These are phyloP conservation scores for Paecilomyces sp. DNA, from an alignment of 2,329 filamentous ascomycete genomes.

Conservation along the genomic window DNA sequence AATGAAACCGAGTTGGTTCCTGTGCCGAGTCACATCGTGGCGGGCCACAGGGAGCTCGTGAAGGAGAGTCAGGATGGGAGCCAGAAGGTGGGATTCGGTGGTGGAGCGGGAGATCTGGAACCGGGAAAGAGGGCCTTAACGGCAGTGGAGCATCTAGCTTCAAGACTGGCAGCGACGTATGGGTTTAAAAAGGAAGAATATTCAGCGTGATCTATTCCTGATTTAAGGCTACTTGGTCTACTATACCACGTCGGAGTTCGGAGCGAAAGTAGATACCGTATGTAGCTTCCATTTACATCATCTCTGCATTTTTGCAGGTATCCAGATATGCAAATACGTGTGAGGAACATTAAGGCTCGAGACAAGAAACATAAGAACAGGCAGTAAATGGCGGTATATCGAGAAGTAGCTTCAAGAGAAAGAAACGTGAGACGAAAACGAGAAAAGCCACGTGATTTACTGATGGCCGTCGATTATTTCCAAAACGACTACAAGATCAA, in stretches of 20 bases:
- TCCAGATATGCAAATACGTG: background rate
- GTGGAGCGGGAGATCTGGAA: slow-evolving; percentile 26
- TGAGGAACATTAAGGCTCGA: background rate
- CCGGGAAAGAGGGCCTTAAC: slow-evolving; percentile 40
- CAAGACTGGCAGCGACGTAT: slow-evolving; percentile 53
- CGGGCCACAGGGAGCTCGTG: slow-evolving; percentile 25
- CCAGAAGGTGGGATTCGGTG: slow-evolving; percentile 36
- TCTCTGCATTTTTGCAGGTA: background rate
- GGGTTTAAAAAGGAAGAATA: slow-evolving; percentile 26
- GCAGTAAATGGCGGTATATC: background rate
- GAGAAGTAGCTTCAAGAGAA: background rate
- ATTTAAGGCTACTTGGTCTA: background rate
- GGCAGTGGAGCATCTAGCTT: slow-evolving; percentile 52
- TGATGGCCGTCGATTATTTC: background rate
- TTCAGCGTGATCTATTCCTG: background rate
- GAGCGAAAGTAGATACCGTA: background rate
- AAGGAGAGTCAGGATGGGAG: slow-evolving; percentile 12
- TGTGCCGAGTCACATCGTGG: slow-evolving; percentile 48
- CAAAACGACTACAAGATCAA: slow-evolving; percentile 11
- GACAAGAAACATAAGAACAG: background rate
- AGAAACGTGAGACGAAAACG: background rate
- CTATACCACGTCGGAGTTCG: background rate
- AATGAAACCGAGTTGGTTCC: slow-evolving; percentile 47
- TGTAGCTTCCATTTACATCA: background rate
- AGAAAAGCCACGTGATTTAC: background rate